Evolutionary conservation across 192 early-diverging fungal genomes (phyloP).

Genomic region (Coemansia asiatica): DNA sequence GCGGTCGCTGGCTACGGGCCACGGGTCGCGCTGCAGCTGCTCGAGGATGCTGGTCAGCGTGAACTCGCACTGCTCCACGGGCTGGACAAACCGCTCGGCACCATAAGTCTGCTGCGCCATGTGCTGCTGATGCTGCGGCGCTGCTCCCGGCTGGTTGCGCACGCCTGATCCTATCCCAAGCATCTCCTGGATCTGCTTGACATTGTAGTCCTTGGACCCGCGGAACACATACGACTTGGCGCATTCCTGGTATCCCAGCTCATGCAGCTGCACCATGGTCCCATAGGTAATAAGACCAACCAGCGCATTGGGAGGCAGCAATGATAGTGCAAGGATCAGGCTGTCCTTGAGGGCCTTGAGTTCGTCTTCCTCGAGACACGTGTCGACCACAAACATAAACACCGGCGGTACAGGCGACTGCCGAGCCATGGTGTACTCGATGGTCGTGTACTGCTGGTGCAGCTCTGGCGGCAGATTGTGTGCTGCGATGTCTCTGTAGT

Average conservation of each 20-base stretch:
- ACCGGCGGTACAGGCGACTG: conserved; percentile 88
- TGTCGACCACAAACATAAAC: conserved; percentile 97
- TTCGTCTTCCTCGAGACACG: conserved; percentile 93
- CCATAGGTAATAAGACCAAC: conserved; percentile 97
- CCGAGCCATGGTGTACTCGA: conserved; percentile 91
- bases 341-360: conserved; percentile 95
- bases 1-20: conserved; percentile 88
- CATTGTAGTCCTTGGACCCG: conserved; percentile 92
- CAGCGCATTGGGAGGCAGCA: conserved; percentile 88
- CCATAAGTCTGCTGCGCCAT: conserved; percentile 50
- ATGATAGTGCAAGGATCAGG: conserved; percentile 82
- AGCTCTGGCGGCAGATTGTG: conserved; percentile 93
- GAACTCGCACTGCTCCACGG: conserved; percentile 95
- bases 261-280: conserved; percentile 98
- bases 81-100: conserved; percentile 78
- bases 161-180: conserved; percentile 70
- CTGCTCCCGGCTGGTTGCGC: conserved; percentile 41
- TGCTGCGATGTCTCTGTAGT: conserved; percentile 93
- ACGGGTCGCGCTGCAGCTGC: conserved; percentile 96
- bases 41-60: conserved; percentile 91
- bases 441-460: conserved; percentile 86
- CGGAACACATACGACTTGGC: conserved; percentile 98
- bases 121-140: conserved; percentile 23
- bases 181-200: conserved; percentile 97
- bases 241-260: conserved; percentile 92